Percentiles rank a stretch among this genome's conserved stretches.
phyloP scores from a whole-genome alignment of 176 grass and related monocot species.

The Calamus simplicifolius region DNA sequence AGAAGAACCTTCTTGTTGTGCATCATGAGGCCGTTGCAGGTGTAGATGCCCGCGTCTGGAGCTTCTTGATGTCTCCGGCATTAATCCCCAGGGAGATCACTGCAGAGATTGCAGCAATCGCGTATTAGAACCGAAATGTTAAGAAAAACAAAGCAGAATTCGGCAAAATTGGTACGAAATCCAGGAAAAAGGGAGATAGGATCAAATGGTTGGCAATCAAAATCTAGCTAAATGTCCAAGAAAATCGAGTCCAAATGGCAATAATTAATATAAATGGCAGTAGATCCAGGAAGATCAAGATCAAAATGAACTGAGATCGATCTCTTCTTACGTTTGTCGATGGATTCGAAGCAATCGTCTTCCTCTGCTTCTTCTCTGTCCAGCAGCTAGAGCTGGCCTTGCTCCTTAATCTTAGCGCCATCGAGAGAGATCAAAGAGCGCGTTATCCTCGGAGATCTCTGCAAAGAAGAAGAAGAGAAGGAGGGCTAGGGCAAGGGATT shows the following conservation, averaged over 20 bases:
- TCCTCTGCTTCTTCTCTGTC: constrained; percentile 54
- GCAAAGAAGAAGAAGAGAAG: too few species aligned
- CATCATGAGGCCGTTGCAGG: constrained; percentile 99
- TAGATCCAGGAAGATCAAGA: constrained; percentile 1
- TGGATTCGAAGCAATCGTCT: constrained; percentile 81
- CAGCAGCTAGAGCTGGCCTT: constrained; percentile 82
- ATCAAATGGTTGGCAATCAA: background rate
- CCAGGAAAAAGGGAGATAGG: background rate
- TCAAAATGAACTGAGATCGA: background rate
- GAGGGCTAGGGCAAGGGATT: too few species aligned
- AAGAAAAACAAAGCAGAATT: background rate
- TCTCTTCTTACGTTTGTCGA: constrained; percentile 73
- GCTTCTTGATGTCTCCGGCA: constrained; percentile 86
- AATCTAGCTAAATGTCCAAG: too few species aligned
- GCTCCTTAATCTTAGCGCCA: constrained; percentile 46
- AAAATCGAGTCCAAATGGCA: too few species aligned
- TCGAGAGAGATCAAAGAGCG: constrained; percentile 1
- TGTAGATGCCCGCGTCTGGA: constrained; percentile 96
- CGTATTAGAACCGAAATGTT: constrained; percentile 8
- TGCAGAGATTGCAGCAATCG: constrained; percentile 18
- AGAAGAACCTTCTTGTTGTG: constrained; percentile 80
- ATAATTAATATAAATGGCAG: too few species aligned
- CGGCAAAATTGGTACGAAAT: too few species aligned
- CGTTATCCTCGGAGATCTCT: too few species aligned
- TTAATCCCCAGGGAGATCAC: constrained; percentile 95